These are phyloP conservation scores for Henckelia pumila DNA, from an alignment of 257 asterid species.

Conservation along the genomic window DNA sequence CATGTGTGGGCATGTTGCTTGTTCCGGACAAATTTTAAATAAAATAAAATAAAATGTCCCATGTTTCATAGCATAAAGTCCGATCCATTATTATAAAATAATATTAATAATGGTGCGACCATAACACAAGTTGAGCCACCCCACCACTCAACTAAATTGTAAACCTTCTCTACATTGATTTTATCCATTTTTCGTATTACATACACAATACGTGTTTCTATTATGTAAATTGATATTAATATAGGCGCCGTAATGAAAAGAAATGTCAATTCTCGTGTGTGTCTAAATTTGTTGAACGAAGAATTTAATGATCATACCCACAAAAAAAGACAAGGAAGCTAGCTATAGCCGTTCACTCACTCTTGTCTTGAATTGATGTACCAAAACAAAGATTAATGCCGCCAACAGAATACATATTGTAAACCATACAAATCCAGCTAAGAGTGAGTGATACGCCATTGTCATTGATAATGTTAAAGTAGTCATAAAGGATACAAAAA, in stretches of 20 bases:
- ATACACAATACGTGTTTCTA: too few relatives aligned
- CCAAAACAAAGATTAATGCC: too few relatives aligned
- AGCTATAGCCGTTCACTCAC: background rate
- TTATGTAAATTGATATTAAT: too few relatives aligned
- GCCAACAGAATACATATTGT: too few relatives aligned
- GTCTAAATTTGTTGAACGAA: background rate
- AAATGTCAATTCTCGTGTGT: background rate
- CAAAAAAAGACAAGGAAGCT: background rate
- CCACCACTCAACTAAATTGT: background rate
- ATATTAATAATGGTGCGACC: too few relatives aligned
- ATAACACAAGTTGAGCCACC: background rate
- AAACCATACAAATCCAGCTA: too few relatives aligned
- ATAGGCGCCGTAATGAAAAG: background rate
- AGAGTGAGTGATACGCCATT: too few relatives aligned
- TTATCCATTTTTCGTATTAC: too few relatives aligned
- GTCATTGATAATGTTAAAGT: too few relatives aligned
- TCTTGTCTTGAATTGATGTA: background rate
- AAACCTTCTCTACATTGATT: too few relatives aligned
- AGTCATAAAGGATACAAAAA: too few relatives aligned
- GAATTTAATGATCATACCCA: background rate
- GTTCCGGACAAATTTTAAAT: background rate
- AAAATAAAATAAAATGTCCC: too few relatives aligned
- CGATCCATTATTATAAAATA: background rate
- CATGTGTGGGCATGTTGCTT: background rate
- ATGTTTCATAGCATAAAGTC: background rate